Base-by-base conservation (phyloP, 257 asterid genomes). In the Penstemon davidsonii region DNA sequence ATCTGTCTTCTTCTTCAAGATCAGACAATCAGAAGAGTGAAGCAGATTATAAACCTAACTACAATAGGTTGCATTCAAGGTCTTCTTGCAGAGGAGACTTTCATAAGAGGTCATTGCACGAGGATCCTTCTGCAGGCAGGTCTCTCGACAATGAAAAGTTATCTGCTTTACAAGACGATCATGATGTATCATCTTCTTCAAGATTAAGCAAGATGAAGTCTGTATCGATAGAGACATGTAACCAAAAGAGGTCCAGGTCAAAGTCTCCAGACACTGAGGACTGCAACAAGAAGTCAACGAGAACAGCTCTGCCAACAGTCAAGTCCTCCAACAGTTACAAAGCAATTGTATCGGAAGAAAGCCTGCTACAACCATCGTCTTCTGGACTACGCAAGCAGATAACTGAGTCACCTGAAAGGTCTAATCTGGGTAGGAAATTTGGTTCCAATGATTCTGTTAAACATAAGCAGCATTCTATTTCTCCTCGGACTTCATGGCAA, bases 371-470 rank as follows among this genome's bases (percentile, higher is more conserved):
- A 8, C 40, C 60, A 18, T 19, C 50, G 10, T 44, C 50, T 6
- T 44, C 50, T 44, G 2, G 3, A 44, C 50, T 44, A 5, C 8
- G 7, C 50, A 44, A 5, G 50, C 8, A 44, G 10, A 6, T 5
- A 9, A 9, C 19, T 64, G 60, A 59, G 38, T 70, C 64, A 53
- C 11, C 33, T 53, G 44, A 53, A 70, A 64, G 55, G 43, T 44
- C 66, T 65, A 52, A 12, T 64, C 25, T 10, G 8, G 59, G 60
- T 42, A 56, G 33, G 49, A 68, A 57, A 49, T 67, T 69, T 57
- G 50, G 50, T 60, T 43, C 64, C 9, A 58, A 10, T 37, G 62
- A 65, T 57, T 33, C 66, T 69, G n/a, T 37, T 42, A 19, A 39
- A 43, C 12, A 5, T 43, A 67, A 18, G 64, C 40, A 47, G 58